A percentile compares a stretch with the other conserved stretches of the same genome.
Conservation (phyloP, 495 filamentous ascomycete species). For the Hyaloscypha variabilis region DNA sequence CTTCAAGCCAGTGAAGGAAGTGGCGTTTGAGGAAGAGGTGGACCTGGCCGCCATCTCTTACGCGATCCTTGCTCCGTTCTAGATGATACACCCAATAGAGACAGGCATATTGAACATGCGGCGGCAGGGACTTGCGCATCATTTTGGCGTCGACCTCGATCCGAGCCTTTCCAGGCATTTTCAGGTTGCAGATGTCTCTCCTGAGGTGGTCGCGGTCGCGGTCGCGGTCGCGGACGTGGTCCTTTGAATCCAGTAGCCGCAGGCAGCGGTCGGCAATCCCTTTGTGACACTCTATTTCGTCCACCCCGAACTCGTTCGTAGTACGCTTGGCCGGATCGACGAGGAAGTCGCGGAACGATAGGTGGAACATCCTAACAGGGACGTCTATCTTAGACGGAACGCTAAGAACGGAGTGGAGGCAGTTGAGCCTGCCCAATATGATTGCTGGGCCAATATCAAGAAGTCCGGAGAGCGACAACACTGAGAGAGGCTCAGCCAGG, state of each 20-base stretch:
- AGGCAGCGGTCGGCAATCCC: conserved; percentile 38
- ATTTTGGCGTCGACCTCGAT: conserved; percentile 22
- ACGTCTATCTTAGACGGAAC: conserved; percentile 16
- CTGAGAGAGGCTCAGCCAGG: conserved; percentile 29
- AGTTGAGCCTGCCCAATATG: conserved; percentile 21
- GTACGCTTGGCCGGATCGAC: conserved; percentile 36
- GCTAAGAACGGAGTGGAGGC: conserved; percentile 24
- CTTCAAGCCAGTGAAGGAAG: conserved; percentile 51
- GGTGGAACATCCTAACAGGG: conserved; percentile 40
- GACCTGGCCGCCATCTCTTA: conserved; percentile 31
- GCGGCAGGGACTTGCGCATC: conserved; percentile 22
- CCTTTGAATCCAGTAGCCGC: conserved; percentile 31
- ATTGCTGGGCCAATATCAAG: neutral
- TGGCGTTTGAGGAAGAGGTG: conserved; percentile 41
- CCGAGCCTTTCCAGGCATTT: conserved; percentile 31
- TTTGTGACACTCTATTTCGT: conserved; percentile 39
- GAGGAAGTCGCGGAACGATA: conserved; percentile 55
- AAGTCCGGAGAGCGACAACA: neutral
- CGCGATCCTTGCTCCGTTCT: conserved; percentile 29
- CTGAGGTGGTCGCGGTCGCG: conserved; percentile 34
- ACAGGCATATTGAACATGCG: conserved; percentile 34
- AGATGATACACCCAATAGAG: conserved; percentile 49
- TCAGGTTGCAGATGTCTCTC: conserved; percentile 42
- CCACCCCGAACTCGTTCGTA: conserved; percentile 40
- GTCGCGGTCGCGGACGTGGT: no score